Evolutionary conservation across 495 filamentous ascomycete species (phyloP).

Genomic region (Neurospora sp.): DNA sequence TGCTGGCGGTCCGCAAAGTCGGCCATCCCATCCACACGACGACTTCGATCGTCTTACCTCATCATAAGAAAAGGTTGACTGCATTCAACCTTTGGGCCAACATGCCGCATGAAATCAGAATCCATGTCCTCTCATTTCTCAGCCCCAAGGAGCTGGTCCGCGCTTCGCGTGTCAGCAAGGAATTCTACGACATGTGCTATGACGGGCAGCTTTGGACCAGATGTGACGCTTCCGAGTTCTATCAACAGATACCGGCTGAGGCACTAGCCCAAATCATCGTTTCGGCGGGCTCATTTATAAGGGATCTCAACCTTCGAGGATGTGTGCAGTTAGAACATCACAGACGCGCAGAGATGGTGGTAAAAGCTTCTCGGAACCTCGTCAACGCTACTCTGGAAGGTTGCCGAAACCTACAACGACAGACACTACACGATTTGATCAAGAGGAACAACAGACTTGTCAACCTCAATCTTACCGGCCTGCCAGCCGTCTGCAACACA

Average conservation of each 20-base stretch:
- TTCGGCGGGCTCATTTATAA: slow-evolving; percentile 76
- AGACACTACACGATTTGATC: slow-evolving; percentile 70
- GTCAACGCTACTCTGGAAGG: slow-evolving; percentile 81
- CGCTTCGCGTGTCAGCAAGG: slow-evolving; percentile 66
- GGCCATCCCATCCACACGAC: slow-evolving; percentile 20
- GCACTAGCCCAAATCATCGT: slow-evolving; percentile 78
- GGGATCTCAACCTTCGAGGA: slow-evolving; percentile 66
- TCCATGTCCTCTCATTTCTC: slow-evolving; percentile 66
- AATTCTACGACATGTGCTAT: slow-evolving; percentile 79
- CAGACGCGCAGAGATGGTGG: slow-evolving; percentile 64
- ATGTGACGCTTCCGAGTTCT: slow-evolving; percentile 79
- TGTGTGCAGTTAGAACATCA: slow-evolving; percentile 62
- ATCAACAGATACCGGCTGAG: slow-evolving; percentile 72
- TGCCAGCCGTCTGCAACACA: slow-evolving; percentile 69
- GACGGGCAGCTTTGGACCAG: slow-evolving; percentile 89
- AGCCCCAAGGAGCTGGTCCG: slow-evolving; percentile 75
- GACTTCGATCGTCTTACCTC: slow-evolving; percentile 51
- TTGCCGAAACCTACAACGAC: slow-evolving; percentile 68
- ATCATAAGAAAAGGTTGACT: slow-evolving; percentile 35
- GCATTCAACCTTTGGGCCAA: slow-evolving; percentile 67
- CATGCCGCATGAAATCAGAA: slow-evolving; percentile 74
- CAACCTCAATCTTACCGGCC: slow-evolving; percentile 75
- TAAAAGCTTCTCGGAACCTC: slow-evolving; percentile 74
- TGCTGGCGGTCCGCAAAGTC: slow-evolving; percentile 25
- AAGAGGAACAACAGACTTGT: slow-evolving; percentile 64